Conservation (phyloP, 1,284 basidiomycete genomes). For the Thecaphora frezii region DNA sequence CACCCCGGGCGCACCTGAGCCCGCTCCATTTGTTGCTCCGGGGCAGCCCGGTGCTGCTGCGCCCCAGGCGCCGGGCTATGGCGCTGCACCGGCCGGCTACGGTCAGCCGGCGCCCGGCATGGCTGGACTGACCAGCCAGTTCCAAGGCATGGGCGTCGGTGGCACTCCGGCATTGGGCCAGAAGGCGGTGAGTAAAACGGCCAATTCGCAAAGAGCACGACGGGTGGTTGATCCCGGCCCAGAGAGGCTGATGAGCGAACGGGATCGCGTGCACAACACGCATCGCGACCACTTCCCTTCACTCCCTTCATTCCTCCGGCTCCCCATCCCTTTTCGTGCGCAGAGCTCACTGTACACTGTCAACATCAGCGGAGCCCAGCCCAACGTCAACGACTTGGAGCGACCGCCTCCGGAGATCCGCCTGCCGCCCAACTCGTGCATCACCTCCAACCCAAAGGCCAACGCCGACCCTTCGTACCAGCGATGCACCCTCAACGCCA, state of each 20-base stretch:
- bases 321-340: background rate
- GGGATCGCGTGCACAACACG: no score
- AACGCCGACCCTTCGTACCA: constrained; percentile 91
- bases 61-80: constrained; percentile 11
- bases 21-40: constrained; percentile 9
- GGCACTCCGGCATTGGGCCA: constrained; percentile 54
- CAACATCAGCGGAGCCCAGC: constrained; percentile 49
- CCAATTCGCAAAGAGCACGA: no score
- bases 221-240: no score
- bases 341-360: constrained; percentile 44
- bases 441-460: constrained; percentile 77
- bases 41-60: constrained; percentile 24
- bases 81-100: constrained; percentile 11
- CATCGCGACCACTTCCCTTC: constrained; percentile 70
- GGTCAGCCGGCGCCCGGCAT: constrained; percentile 58
- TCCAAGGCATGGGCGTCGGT: constrained; percentile 79
- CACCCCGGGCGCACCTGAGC: constrained; percentile 38
- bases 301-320: constrained; percentile 9
- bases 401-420: constrained; percentile 83
- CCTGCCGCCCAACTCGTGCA: constrained; percentile 77
- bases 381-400: constrained; percentile 81
- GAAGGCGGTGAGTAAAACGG: constrained; percentile 27
- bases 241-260: background rate
- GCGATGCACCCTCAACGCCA: constrained; percentile 84
- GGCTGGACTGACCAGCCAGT: constrained; percentile 77